A percentile compares a stretch with the other conserved stretches of the same genome.
Evolutionary conservation across 2,329 filamentous ascomycete genomes (phyloP).

Genomic region (Mollisiaceae sp.): DNA sequence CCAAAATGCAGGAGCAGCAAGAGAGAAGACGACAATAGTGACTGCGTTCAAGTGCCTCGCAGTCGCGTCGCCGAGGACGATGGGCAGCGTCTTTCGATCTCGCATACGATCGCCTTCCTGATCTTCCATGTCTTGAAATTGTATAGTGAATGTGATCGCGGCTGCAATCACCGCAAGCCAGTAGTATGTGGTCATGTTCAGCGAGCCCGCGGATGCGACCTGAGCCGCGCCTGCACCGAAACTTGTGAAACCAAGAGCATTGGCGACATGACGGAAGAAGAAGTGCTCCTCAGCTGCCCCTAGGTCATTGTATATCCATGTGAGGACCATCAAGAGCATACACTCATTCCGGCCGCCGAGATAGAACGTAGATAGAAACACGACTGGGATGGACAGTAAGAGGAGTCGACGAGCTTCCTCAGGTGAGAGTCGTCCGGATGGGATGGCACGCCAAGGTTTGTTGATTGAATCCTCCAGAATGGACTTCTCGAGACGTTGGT

Average conservation of each 20-base stretch:
- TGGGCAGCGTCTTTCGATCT: conserved; percentile 36
- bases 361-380: conserved; percentile 30
- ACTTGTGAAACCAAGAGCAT: conserved; percentile 35
- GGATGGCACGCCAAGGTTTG: conserved; percentile 44
- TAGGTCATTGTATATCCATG: conserved; percentile 29
- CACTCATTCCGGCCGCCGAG: conserved; percentile 42
- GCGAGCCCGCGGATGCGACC: conserved; percentile 9
- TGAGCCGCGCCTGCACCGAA: background rate
- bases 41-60: conserved; percentile 3
- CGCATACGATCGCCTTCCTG: conserved; percentile 36
- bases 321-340: conserved; percentile 19
- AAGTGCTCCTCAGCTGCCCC: conserved; percentile 21
- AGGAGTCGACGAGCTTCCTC: conserved; percentile 38
- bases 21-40: conserved; percentile 9
- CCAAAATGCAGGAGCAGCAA: conserved; percentile 16
- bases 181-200: too few species aligned
- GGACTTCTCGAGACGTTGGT: conserved; percentile 40
- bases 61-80: conserved; percentile 28
- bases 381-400: conserved; percentile 30
- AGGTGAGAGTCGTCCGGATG: conserved; percentile 40
- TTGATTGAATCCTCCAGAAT: conserved; percentile 43
- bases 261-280: conserved; percentile 22
- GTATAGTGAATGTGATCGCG: conserved; percentile 34
- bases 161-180: conserved; percentile 19
- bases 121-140: conserved; percentile 43